phyloP scores from a whole-genome alignment of 164 flowering plant genomes.

The Aristolochia californica region DNA sequence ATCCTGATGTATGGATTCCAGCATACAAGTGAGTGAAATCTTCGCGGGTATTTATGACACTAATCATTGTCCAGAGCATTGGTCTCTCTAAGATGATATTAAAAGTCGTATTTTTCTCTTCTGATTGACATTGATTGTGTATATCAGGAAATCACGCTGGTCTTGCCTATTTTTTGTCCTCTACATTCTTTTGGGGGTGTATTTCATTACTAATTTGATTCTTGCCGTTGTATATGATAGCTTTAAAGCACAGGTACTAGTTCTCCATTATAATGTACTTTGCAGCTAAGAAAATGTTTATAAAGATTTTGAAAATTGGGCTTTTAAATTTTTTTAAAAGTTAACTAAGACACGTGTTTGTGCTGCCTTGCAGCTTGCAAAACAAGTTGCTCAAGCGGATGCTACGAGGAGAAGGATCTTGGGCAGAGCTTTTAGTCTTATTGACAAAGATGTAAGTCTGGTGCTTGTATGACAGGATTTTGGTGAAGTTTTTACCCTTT shows the following conservation, averaged over 20 bases:
- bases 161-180: slow-evolving; percentile 61
- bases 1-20: slow-evolving; percentile 98
- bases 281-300: too few species aligned
- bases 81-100: not conserved
- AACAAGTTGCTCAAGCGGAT: slow-evolving; percentile 74
- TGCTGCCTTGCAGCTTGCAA: slow-evolving; percentile 52
- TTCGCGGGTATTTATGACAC: not conserved
- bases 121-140: not conserved
- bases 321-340: not conserved
- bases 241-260: slow-evolving; percentile 71
- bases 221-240: slow-evolving; percentile 97
- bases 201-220: slow-evolving; percentile 82
- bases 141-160: slow-evolving; percentile 85
- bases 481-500: too few species aligned
- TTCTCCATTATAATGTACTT: not conserved
- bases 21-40: slow-evolving; percentile 76
- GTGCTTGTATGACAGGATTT: not conserved
- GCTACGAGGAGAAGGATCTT: slow-evolving; percentile 38
- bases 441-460: slow-evolving; percentile 57
- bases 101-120: not conserved
- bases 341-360: not conserved
- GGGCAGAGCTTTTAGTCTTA: slow-evolving; percentile 64
- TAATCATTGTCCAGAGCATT: not conserved
- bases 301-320: too few species aligned
- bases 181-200: slow-evolving; percentile 81